A percentile compares a stretch with the other conserved stretches of the same genome.
Conservation (phyloP, 2,329 filamentous ascomycete genomes). For the Aspergillus carbonarius region DNA sequence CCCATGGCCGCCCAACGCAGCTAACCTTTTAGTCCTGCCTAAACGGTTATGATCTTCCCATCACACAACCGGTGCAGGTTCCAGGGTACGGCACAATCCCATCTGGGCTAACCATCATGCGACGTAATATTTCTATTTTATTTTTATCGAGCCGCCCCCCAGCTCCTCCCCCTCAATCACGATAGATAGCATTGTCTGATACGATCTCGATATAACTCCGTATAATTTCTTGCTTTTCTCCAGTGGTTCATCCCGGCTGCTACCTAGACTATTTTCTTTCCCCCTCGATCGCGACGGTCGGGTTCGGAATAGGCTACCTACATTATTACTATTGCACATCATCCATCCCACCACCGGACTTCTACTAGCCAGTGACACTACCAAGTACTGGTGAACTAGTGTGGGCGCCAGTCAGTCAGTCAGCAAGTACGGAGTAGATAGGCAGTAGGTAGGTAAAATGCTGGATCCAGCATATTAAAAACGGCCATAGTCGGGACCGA, state of each 20-base stretch:
- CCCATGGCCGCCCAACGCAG: neutral
- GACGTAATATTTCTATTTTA: neutral
- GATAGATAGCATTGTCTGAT: no score
- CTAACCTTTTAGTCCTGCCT: constrained; percentile 13
- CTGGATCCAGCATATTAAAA: neutral
- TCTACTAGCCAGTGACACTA: neutral
- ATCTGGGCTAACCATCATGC: neutral
- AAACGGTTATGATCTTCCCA: constrained; percentile 19
- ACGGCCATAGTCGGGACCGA: neutral
- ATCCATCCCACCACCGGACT: neutral
- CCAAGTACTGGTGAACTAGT: neutral
- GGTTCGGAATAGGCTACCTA: no score
- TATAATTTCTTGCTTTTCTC: no score
- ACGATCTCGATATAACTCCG: no score
- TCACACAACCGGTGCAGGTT: constrained; percentile 6
- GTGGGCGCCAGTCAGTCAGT: neutral
- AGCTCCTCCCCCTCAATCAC: neutral
- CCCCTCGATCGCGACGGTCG: no score
- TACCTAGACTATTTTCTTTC: no score
- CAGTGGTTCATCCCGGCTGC: no score
- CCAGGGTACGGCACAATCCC: neutral
- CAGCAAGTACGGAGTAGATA: neutral
- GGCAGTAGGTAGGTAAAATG: neutral
- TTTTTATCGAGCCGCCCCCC: neutral
- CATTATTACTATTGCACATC: no score